phyloP scores from a whole-genome alignment of 495 filamentous ascomycete species.

The Astrocystis sublimbata region DNA sequence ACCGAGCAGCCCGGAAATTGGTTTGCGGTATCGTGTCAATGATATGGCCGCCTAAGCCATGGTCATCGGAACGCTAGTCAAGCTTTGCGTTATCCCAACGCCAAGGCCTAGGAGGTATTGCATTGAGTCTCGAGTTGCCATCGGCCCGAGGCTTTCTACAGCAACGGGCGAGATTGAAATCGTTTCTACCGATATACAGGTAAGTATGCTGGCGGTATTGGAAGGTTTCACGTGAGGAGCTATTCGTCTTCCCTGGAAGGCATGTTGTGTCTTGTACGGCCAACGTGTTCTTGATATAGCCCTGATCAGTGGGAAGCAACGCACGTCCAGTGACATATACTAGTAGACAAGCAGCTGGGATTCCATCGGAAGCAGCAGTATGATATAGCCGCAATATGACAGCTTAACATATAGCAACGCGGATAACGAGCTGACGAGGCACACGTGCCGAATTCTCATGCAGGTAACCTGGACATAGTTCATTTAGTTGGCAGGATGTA shows the following conservation, averaged over 20 bases:
- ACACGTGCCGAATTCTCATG: slow-evolving; percentile 15
- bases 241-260: background rate
- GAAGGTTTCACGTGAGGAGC: background rate
- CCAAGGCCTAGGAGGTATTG: slow-evolving; percentile 1
- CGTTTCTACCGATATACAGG: slow-evolving; percentile 12
- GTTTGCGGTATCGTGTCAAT: slow-evolving; percentile 3
- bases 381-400: slow-evolving; percentile 13
- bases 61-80: background rate
- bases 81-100: slow-evolving; percentile 5
- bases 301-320: background rate
- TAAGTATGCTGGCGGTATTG: background rate
- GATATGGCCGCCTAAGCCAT: background rate
- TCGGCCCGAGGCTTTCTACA: slow-evolving; percentile 13
- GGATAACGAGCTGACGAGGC: slow-evolving; percentile 12
- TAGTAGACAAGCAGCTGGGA: background rate
- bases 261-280: background rate
- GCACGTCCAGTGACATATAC: background rate
- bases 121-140: background rate
- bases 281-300: background rate
- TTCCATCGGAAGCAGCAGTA: slow-evolving; percentile 5
- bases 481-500: background rate
- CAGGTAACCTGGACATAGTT: slow-evolving; percentile 3
- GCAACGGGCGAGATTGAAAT: background rate
- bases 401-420: background rate
- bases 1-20: background rate